Conservation (phyloP, 176 grass and related monocot genomes). For the Dactylis glomerata region DNA sequence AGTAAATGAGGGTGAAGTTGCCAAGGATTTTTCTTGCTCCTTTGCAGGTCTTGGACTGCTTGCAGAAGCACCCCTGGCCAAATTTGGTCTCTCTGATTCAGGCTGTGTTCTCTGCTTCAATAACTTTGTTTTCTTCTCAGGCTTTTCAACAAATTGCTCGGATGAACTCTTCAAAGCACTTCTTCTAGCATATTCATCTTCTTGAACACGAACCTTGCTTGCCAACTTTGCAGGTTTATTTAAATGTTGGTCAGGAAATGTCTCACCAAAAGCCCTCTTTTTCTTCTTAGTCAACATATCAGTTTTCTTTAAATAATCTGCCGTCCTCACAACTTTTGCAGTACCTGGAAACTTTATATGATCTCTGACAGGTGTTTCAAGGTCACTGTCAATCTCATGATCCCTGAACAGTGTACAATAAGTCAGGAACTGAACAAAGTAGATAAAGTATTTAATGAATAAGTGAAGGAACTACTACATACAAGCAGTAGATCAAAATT, state of each 20-base stretch:
- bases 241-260: conserved; percentile 7
- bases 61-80: conserved; percentile 8
- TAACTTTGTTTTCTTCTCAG: conserved; percentile 32
- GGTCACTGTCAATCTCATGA: conserved; percentile 59
- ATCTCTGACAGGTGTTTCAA: conserved; percentile 59
- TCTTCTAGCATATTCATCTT: conserved; percentile 15
- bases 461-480: conserved; percentile 27
- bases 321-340: conserved; percentile 17
- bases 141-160: background rate
- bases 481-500: conserved; percentile 85
- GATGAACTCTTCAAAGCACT: conserved; percentile 15
- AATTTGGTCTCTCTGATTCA: conserved; percentile 4
- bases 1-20: conserved; percentile 21
- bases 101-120: conserved; percentile 12
- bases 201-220: conserved; percentile 1
- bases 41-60: conserved; percentile 28
- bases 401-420: conserved; percentile 44
- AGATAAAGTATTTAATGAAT: conserved; percentile 23
- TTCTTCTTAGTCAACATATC: conserved; percentile 25
- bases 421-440: conserved; percentile 25
- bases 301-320: conserved; percentile 21
- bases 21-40: conserved; percentile 19
- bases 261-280: conserved; percentile 30
- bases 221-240: conserved; percentile 1
- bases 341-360: conserved; percentile 72